A percentile compares a stretch with the other conserved stretches of the same genome.
phyloP scores from a whole-genome alignment of 2,329 filamentous ascomycete genomes.

The Fusarium tanahbumbuense region DNA sequence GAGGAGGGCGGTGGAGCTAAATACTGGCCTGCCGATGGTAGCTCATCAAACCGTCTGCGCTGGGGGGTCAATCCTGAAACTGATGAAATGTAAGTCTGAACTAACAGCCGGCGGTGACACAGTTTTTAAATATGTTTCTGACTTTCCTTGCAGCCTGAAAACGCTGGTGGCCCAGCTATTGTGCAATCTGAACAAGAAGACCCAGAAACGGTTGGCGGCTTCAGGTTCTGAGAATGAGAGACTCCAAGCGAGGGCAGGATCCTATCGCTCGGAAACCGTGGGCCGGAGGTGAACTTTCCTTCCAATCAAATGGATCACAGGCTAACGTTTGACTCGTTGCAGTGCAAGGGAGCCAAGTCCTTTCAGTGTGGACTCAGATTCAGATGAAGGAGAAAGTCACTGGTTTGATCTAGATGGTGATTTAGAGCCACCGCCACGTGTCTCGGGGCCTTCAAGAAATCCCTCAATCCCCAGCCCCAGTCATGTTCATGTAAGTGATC shows the following conservation, averaged over 20 bases:
- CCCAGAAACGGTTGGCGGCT: neutral
- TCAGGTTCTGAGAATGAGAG: neutral
- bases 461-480: neutral
- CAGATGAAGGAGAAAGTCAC: neutral
- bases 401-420: neutral
- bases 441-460: too few relatives aligned
- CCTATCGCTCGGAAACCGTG: neutral
- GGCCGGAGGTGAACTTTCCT: neutral
- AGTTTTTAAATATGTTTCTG: neutral
- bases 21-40: neutral
- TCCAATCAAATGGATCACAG: accelerated
- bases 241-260: neutral
- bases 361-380: neutral
- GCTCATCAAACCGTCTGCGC: neutral
- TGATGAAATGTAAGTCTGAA: neutral
- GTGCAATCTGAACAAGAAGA: neutral
- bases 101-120: accelerated
- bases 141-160: too few relatives aligned
- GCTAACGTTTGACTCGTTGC: neutral
- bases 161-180: neutral
- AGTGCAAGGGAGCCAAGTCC: accelerated
- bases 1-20: neutral
- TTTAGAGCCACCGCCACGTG: too few relatives aligned
- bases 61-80: neutral
- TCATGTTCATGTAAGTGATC: neutral